Evolutionary conservation across 2,329 filamentous ascomycete genomes (phyloP), one percentile per base, ranked within the genome.

Genomic region (Aspergillus costaricaensis): DNA sequence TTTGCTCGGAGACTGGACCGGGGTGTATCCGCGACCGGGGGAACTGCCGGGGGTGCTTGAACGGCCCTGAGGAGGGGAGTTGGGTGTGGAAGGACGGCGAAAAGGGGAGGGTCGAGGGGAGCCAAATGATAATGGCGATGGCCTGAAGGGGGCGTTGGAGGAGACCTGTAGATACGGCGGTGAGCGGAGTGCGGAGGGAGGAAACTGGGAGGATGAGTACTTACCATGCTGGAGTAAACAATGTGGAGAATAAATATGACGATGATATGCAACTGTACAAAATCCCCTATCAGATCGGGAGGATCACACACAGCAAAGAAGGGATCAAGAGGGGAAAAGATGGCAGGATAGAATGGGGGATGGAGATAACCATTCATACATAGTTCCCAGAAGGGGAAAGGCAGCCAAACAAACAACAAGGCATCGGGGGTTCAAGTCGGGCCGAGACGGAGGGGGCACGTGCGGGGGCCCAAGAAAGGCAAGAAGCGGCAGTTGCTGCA

Each of bases 31-130:
- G 61, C 76, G 72, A 56, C 72, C 72, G 15, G 77, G 76, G 15
- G 77, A 78, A 62, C 79, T 80, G 14, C 83, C 82, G 2, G 81
- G 81, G 6, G 80, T 81, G 14, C 75, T 79, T n/a, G 76, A 68
- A 48, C 76, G 77, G 60, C 73, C 71, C 59, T 84, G 85, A 36
- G 88, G 86, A 27, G 88, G 88, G 52, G 83, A 81, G 43, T 83
- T 84, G 4, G 89, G 86, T 4, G 79, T 83, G 2, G 88, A 90
- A 8, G 85, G 85, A 64, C 88, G 83, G 68, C 88, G 84, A 59
- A 91, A 89, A 2, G 89, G 88, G 9, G 89, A 91, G 23, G 85
- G 82, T 73, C 90, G 86, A 67, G 86, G 84, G 50, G 89, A 88
- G 65, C 87, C 87, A 77, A 89, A 91, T 62, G 88, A 88, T 62